Evolutionary conservation across 805 yeast species (phyloP), one percentile per base, ranked within the genome.

Genomic region (Candida stauntonica): DNA sequence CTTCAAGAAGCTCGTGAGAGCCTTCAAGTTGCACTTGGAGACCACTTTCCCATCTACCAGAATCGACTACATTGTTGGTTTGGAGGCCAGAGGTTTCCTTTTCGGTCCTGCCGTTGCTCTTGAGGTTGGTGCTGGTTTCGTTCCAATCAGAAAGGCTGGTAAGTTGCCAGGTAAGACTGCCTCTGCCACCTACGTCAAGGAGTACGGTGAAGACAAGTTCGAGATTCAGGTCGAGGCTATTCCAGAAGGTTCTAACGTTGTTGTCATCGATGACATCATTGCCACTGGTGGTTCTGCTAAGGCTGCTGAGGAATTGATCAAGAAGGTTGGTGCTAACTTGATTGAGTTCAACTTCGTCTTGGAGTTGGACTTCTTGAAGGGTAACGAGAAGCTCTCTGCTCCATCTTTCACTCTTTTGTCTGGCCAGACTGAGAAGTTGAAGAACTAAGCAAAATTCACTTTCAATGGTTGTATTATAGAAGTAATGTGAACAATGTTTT

Each of bases 201-300:
- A 93, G 66, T 93, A 93, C 65, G 99, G 98, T 57, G 67, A 71
- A 45, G 99, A 93, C 65, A 74, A 67, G 37, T 87, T 93, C 59
- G 95, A 88, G 62, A 79, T 93, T 64, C 99, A 93, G 69, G 69
- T 72, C 47, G 89, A 75, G 39, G 78, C 91, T 26, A 78, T 93
- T 50, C 82, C 86, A 48, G 72, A 73, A 46, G 94, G 91, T 27
- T 75, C 95, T 33, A 84, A 74, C 42, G 93, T 93, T 20, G 68
- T 91, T 27, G 74, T 93, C 48, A 94, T 93, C 27, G 99, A 93
- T 64, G 99, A 93, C 58, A 88, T 93, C 55, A 83, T 93, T 60
- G 99, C 99, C 35, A 93, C 99, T 27, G 98, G 98, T 46, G 99
- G 99, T 28, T 83, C 95, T 52, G 99, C 99, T 18, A 66, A 68